Evolutionary conservation across 1,284 basidiomycete species (phyloP).

Genomic region (Kalmanozyma brasiliensis): DNA sequence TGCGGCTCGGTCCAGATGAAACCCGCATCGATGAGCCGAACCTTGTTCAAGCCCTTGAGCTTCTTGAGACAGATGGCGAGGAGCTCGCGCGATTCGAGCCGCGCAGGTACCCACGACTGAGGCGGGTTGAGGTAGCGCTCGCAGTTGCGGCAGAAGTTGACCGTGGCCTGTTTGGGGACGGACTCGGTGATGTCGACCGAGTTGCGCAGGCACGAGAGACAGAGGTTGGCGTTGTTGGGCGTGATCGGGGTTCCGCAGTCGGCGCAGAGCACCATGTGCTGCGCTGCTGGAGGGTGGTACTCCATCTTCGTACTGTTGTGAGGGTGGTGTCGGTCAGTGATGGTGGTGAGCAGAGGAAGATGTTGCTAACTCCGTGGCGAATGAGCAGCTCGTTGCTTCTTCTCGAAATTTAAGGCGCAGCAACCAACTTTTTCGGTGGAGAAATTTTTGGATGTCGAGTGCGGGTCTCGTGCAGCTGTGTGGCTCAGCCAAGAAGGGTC

Average conservation of each 20-base stretch:
- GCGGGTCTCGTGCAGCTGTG: not conserved
- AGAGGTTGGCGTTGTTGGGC: slow-evolving; percentile 94
- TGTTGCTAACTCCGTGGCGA: not conserved
- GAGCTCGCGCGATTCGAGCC: slow-evolving; percentile 91
- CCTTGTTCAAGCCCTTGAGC: slow-evolving; percentile 91
- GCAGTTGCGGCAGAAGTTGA: slow-evolving; percentile 95
- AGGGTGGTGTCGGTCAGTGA: not conserved
- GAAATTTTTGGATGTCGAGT: slow-evolving; percentile 27
- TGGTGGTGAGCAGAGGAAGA: slow-evolving; percentile 1
- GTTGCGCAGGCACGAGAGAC: slow-evolving; percentile 89
- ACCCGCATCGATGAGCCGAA: slow-evolving; percentile 93
- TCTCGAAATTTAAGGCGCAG: slow-evolving; percentile 19
- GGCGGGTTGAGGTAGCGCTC: slow-evolving; percentile 95
- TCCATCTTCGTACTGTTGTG: slow-evolving; percentile 47
- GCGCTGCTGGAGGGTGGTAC: slow-evolving; percentile 59
- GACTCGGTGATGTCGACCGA: slow-evolving; percentile 96
- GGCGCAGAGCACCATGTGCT: slow-evolving; percentile 68
- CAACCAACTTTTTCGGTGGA: slow-evolving; percentile 25
- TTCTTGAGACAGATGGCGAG: slow-evolving; percentile 82
- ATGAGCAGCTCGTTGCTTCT: slow-evolving; percentile 12
- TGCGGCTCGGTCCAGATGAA: slow-evolving; percentile 99
- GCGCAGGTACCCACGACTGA: slow-evolving; percentile 83
- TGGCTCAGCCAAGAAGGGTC: not conserved
- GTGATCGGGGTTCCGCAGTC: slow-evolving; percentile 85
- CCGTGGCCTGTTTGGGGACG: slow-evolving; percentile 94